Percentiles rank a stretch among this genome's conserved stretches.
phyloP scores from a whole-genome alignment of 495 filamentous ascomycete species.

The Aspergillus conjunctus region DNA sequence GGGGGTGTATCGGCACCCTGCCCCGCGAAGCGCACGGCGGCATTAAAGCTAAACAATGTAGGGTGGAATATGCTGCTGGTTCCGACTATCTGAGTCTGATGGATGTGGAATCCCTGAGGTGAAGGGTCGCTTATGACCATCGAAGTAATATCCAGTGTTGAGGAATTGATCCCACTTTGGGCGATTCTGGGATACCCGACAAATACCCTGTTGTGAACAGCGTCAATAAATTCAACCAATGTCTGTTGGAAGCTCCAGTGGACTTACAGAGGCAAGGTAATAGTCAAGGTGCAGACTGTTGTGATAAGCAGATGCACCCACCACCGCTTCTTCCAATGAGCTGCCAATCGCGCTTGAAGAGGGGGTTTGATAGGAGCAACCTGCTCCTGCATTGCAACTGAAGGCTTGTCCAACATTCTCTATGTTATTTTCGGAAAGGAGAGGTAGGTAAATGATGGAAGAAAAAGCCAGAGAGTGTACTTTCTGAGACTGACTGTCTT shows the following conservation, averaged over 20 bases:
- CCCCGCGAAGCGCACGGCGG: slow-evolving; percentile 2
- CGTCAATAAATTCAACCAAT: background rate
- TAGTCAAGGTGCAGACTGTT: background rate
- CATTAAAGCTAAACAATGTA: background rate
- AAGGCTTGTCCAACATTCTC: background rate
- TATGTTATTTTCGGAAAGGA: background rate
- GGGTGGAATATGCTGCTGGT: slow-evolving; percentile 6
- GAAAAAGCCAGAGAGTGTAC: background rate
- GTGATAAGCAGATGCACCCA: slow-evolving; percentile 2
- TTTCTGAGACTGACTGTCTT: background rate
- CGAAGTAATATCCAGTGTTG: background rate
- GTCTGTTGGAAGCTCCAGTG: background rate
- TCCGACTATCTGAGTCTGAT: background rate
- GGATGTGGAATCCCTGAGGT: background rate
- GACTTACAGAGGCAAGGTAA: background rate
- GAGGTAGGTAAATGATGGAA: background rate
- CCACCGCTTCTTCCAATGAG: slow-evolving; percentile 1
- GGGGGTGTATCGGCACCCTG: background rate
- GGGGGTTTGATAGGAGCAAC: background rate
- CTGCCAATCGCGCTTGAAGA: background rate
- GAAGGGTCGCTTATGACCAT: background rate
- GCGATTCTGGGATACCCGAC: slow-evolving; percentile 8
- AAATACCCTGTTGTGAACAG: background rate
- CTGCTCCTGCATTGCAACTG: background rate
- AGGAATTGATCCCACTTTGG: background rate